Conservation (phyloP, 2,329 filamentous ascomycete species). For the Paracoccidioides lutzii region DNA sequence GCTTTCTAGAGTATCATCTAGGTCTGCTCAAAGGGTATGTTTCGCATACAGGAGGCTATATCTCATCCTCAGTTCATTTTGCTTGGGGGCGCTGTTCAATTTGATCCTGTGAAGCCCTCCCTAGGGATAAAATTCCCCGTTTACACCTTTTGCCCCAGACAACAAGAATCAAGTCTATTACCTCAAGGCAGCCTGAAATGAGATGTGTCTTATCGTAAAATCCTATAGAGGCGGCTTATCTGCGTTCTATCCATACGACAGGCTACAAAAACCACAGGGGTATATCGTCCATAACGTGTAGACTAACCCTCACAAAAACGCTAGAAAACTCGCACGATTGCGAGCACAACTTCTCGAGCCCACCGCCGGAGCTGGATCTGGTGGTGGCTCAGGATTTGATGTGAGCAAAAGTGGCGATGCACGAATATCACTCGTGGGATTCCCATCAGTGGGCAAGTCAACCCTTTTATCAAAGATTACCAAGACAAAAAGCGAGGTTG, state of each 20-base stretch:
- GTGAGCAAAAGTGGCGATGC: slow-evolving; percentile 96
- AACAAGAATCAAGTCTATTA: not conserved
- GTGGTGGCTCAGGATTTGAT: slow-evolving; percentile 70
- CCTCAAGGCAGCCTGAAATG: not conserved
- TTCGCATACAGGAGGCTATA: not conserved
- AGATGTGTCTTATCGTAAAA: not conserved
- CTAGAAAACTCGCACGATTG: slow-evolving; percentile 85
- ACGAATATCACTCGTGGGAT: slow-evolving; percentile 93
- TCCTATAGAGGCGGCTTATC: not conserved
- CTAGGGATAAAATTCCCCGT: not conserved
- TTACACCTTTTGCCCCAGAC: too few species aligned
- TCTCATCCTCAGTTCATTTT: not conserved
- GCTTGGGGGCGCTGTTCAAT: not conserved
- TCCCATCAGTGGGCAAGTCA: slow-evolving; percentile 96
- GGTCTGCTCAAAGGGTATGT: slow-evolving; percentile 88
- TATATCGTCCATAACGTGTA: not conserved
- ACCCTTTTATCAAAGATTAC: slow-evolving; percentile 98
- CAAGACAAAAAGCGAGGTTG: slow-evolving; percentile 91
- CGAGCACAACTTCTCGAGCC: slow-evolving; percentile 91
- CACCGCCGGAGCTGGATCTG: slow-evolving; percentile 60
- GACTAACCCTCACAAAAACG: not conserved
- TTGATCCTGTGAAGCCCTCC: not conserved
- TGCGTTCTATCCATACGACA: not conserved
- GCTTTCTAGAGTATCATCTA: slow-evolving; percentile 75
- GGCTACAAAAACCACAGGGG: too few species aligned